A percentile compares a stretch with the other conserved stretches of the same genome.
phyloP scores from a whole-genome alignment of 2,329 filamentous ascomycete species.

The Botrytis tulipae region DNA sequence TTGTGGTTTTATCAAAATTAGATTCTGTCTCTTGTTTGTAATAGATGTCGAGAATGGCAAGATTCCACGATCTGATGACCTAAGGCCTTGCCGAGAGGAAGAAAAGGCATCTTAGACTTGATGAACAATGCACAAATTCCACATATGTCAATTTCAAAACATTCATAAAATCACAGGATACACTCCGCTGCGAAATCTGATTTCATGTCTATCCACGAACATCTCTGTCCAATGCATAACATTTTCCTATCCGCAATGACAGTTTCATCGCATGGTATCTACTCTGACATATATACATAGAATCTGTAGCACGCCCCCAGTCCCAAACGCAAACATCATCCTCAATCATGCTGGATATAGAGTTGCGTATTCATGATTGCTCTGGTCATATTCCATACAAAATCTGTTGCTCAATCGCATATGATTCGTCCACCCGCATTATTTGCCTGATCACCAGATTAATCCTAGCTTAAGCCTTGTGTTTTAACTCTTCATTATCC shows the following conservation, averaged over 20 bases:
- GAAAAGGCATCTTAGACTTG: too few species aligned
- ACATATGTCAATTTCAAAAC: fast-evolving
- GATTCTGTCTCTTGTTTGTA: too few species aligned
- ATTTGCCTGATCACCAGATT: background rate
- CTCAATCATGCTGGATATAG: background rate
- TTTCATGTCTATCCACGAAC: background rate
- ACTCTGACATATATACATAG: background rate
- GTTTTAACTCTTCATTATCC: background rate
- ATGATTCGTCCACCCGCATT: background rate
- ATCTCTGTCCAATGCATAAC: too few species aligned
- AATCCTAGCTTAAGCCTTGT: background rate
- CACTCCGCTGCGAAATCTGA: too few species aligned
- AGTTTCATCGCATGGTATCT: background rate
- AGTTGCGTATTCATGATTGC: background rate
- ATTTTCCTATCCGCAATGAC: background rate
- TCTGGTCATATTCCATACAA: background rate
- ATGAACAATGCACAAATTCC: too few species aligned
- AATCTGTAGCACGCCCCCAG: background rate
- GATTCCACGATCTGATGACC: too few species aligned
- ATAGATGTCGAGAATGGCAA: too few species aligned
- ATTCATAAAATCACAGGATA: too few species aligned
- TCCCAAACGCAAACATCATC: background rate
- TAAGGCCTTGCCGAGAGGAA: too few species aligned
- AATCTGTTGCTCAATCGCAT: too few species aligned
- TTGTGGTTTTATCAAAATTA: too few species aligned